A percentile compares a stretch with the other conserved stretches of the same genome.
Conservation (phyloP, 768 basidiomycete species). For the Cystobasidium tubakii region DNA sequence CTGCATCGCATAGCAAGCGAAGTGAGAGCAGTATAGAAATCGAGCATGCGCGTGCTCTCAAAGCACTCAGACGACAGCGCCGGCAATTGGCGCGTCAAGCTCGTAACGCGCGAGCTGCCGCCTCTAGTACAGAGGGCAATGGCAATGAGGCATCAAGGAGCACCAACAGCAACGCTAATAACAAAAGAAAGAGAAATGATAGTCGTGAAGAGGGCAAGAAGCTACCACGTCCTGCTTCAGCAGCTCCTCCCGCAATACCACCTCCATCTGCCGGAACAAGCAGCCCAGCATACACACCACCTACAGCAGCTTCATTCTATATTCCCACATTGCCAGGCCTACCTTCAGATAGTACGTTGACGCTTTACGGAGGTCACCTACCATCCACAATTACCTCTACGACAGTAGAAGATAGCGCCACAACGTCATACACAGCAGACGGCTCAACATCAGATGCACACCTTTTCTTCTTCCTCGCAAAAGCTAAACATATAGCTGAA, state of each 20-base stretch:
- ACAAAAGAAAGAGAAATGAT: neutral
- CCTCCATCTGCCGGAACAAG: neutral
- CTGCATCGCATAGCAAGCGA: neutral
- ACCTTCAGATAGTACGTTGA: constrained; percentile 62
- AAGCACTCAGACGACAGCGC: neutral
- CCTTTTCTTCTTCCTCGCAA: constrained; percentile 75
- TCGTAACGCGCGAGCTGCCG: neutral
- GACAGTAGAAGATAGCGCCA: constrained; percentile 42
- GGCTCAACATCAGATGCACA: constrained; percentile 60
- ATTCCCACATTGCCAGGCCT: constrained; percentile 70
- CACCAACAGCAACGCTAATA: neutral
- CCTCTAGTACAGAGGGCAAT: neutral
- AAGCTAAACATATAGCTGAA: constrained; percentile 78
- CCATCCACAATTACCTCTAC: constrained; percentile 64
- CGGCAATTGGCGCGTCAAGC: neutral
- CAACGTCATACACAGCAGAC: constrained; percentile 45
- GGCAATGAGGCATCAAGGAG: neutral
- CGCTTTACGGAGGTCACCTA: constrained; percentile 79
- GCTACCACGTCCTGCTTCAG: neutral
- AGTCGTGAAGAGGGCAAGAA: neutral
- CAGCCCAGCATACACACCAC: constrained; percentile 4
- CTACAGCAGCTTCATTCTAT: constrained; percentile 69
- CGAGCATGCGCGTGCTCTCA: neutral
- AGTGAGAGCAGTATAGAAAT: neutral
- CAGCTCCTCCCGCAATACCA: neutral